Conservation (phyloP, 208 protist species). For the Acanthamoeba royreba region DNA sequence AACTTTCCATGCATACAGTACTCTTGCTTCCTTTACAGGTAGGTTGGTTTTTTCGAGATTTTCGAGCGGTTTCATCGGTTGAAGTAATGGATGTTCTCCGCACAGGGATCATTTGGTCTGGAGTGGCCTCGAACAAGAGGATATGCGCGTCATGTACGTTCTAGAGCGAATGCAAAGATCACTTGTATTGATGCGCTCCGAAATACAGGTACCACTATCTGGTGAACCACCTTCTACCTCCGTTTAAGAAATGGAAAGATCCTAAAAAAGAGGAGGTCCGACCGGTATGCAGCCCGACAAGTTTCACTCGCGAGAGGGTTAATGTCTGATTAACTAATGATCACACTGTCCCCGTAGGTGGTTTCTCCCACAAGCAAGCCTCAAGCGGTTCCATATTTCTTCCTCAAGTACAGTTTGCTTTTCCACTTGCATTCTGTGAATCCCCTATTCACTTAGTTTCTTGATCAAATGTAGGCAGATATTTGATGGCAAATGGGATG, state of each 20-base stretch:
- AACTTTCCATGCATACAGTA: conserved; percentile 59
- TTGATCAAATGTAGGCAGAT: not conserved
- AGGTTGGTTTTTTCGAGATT: too few species aligned
- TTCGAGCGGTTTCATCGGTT: too few species aligned
- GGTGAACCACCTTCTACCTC: not conserved
- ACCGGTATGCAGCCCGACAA: too few species aligned
- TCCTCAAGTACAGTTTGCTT: not conserved
- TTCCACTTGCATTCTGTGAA: too few species aligned
- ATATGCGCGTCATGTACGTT: conserved; percentile 66
- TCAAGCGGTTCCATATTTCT: not conserved
- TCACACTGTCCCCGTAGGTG: not conserved
- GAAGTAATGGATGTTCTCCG: too few species aligned
- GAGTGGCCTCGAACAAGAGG: conserved; percentile 54
- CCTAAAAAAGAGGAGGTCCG: not conserved
- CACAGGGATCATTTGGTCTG: conserved; percentile 68
- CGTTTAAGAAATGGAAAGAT: conserved; percentile 16
- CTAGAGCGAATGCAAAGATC: not conserved
- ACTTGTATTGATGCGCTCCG: too few species aligned
- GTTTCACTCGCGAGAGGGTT: too few species aligned
- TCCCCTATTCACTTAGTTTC: too few species aligned
- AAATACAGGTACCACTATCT: not conserved
- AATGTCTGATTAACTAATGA: too few species aligned
- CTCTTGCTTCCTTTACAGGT: conserved; percentile 48
- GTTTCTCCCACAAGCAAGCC: not conserved
- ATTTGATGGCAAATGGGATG: conserved; percentile 3